Percentiles rank a stretch among this genome's conserved stretches.
These are phyloP conservation scores for Eucalyptus tenuipes DNA, from an alignment of 345 rosid genomes.

Conservation along the genomic window DNA sequence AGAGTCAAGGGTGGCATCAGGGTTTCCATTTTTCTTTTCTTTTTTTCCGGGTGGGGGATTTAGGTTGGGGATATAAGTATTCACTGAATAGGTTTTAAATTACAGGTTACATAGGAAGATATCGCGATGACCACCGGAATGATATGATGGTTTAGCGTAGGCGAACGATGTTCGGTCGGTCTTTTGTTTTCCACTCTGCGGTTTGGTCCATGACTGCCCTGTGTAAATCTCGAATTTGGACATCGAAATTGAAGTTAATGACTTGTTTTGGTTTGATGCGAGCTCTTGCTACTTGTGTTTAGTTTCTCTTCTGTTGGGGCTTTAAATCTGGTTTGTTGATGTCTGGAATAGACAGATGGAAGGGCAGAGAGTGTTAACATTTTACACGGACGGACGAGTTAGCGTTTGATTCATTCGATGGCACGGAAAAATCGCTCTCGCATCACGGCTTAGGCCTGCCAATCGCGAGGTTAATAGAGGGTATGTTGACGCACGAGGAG, in stretches of 20 bases:
- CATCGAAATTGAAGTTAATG: neutral
- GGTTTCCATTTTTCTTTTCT: neutral
- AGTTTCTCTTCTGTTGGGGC: neutral
- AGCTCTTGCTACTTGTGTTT: neutral
- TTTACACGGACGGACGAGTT: neutral
- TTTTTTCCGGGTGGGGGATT: neutral
- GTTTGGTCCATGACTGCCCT: neutral
- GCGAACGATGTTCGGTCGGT: neutral
- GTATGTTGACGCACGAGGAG: neutral
- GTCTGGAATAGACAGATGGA: neutral
- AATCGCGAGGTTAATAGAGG: neutral
- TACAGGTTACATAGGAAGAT: neutral
- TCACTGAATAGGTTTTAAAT: neutral
- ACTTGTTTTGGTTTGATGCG: neutral
- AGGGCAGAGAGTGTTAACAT: neutral
- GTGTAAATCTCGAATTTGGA: neutral
- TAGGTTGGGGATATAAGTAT: neutral
- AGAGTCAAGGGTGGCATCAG: neutral
- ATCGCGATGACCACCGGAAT: neutral
- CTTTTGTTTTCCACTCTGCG: neutral
- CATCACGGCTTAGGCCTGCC: neutral
- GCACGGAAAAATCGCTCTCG: neutral
- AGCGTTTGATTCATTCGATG: neutral
- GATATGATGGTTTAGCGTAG: neutral
- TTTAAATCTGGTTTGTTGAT: neutral